Evolutionary conservation across 2,329 filamentous ascomycete genomes (phyloP).

Genomic region (Monosporascus sp.): DNA sequence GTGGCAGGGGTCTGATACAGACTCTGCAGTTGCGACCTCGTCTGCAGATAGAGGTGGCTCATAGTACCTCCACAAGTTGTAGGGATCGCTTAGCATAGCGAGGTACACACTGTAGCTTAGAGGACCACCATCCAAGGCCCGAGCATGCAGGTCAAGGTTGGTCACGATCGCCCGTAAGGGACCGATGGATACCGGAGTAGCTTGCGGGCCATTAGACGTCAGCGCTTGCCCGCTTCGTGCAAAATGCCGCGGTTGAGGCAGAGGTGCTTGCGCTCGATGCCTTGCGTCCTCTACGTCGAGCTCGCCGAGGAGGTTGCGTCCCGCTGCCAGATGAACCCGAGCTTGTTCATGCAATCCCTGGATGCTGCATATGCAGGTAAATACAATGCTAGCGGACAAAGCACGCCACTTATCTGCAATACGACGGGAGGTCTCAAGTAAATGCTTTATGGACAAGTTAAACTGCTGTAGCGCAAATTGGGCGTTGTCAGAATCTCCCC

Average conservation of each 20-base stretch:
- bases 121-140: conserved; percentile 1
- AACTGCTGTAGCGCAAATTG: conserved; percentile 10
- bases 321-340: conserved; percentile 6
- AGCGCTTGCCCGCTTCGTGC: not conserved
- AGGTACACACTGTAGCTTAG: not conserved
- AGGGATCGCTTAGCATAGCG: not conserved
- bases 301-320: conserved; percentile 4
- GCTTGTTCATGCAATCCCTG: conserved; percentile 11
- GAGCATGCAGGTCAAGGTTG: conserved; percentile 1
- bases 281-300: not conserved
- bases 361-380: conserved; percentile 13
- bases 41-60: not conserved
- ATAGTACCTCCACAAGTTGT: conserved; percentile 7
- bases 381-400: conserved; percentile 13
- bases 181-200: conserved; percentile 1
- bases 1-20: not conserved
- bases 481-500: not conserved
- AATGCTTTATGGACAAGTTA: conserved; percentile 10
- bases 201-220: not conserved
- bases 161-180: conserved; percentile 1
- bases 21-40: not conserved
- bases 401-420: conserved; percentile 7
- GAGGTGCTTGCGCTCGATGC: not conserved
- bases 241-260: not conserved
- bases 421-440: conserved; percentile 1